Conservation (phyloP, 345 rosid species). For the Salix caprea region DNA sequence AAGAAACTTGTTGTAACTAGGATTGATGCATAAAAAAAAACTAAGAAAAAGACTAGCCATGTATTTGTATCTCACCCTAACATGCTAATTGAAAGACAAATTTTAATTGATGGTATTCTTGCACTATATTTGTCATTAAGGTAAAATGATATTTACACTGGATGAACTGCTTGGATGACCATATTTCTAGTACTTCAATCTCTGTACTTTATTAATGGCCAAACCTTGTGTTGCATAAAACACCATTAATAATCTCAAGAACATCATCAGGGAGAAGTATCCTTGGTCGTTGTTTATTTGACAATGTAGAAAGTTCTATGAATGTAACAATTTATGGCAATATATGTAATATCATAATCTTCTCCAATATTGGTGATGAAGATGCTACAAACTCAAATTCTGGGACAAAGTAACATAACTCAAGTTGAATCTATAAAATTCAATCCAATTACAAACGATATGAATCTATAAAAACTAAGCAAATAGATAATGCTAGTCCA, state of each 20-base stretch:
- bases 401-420: conserved; percentile 53
- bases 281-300: conserved; percentile 33
- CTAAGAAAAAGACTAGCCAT: no score
- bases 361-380: conserved; percentile 45
- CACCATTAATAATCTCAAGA: no score
- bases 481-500: conserved; percentile 53
- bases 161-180: no score
- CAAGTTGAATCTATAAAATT: conserved; percentile 53
- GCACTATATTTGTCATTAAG: not conserved
- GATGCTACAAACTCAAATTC: conserved; percentile 44
- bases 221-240: no score
- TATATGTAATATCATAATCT: conserved; percentile 51
- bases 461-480: conserved; percentile 62
- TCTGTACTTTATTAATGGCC: no score
- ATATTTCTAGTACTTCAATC: no score
- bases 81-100: no score
- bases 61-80: no score
- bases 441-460: conserved; percentile 66
- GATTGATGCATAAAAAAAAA: no score
- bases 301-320: conserved; percentile 40
- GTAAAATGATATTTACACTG: no score
- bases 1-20: no score
- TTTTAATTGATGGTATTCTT: no score
- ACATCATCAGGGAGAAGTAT: conserved; percentile 20
- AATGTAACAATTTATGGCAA: conserved; percentile 37